These are phyloP conservation scores for Akebia trifoliata DNA, from an alignment of 164 flowering plant species.

Conservation along the genomic window DNA sequence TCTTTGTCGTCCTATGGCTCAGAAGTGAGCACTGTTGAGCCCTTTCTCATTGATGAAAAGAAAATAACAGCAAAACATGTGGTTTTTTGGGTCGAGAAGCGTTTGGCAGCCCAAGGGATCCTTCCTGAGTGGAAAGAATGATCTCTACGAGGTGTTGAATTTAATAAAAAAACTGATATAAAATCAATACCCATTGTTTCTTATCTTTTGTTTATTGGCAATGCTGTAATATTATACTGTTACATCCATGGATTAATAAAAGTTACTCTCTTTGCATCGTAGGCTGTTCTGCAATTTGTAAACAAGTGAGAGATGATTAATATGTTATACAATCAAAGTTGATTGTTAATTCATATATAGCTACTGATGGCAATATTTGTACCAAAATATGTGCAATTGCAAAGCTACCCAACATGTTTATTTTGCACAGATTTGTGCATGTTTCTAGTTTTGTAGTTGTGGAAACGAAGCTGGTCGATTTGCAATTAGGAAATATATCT, in stretches of 20 bases:
- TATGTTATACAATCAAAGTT: background rate
- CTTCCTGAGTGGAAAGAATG: conserved; percentile 69
- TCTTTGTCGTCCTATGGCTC: conserved; percentile 69
- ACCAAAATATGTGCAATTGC: too few species aligned
- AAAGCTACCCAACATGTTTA: too few species aligned
- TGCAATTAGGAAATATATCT: too few species aligned
- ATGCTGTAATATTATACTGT: conserved; percentile 5
- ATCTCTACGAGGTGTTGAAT: conserved; percentile 1
- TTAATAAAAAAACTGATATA: background rate
- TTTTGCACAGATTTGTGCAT: too few species aligned
- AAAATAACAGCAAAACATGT: conserved; percentile 64
- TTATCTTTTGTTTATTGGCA: conserved; percentile 6
- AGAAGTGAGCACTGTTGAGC: conserved; percentile 77
- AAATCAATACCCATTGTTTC: conserved; percentile 5
- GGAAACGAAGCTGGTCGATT: too few species aligned
- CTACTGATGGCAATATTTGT: background rate
- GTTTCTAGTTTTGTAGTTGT: too few species aligned
- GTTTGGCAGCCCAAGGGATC: conserved; percentile 89
- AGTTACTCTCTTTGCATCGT: background rate
- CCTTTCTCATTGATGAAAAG: conserved; percentile 83
- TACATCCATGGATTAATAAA: background rate
- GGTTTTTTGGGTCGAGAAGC: conserved; percentile 90
- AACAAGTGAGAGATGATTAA: too few species aligned
- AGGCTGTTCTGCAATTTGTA: conserved; percentile 1
- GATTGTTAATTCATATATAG: background rate